These are phyloP conservation scores for Daldinia eschscholtzii DNA, from an alignment of 2,329 filamentous ascomycete genomes.

Conservation along the genomic window DNA sequence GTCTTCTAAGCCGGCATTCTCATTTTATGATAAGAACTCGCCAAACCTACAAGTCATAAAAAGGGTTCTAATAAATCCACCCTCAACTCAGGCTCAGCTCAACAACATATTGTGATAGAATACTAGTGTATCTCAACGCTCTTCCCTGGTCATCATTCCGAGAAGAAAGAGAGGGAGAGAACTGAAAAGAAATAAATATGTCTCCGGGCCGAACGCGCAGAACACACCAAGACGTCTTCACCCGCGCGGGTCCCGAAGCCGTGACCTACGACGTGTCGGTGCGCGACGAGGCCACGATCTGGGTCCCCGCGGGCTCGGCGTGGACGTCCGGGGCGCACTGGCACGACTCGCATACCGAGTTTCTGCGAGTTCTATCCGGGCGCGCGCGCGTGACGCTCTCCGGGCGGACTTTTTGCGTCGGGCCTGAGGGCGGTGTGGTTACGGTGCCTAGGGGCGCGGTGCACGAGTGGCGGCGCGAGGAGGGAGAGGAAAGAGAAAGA, in stretches of 20 bases:
- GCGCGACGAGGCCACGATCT: constrained; percentile 57
- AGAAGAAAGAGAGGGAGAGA: not conserved
- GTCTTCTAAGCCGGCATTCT: too few relatives aligned
- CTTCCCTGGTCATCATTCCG: too few relatives aligned
- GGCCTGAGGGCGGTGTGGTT: constrained; percentile 49
- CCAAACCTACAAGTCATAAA: too few relatives aligned
- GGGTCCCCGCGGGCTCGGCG: constrained; percentile 57
- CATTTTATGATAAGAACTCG: not conserved
- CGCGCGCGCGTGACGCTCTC: constrained; percentile 42
- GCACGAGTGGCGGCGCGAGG: constrained; percentile 62
- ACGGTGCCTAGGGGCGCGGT: constrained; percentile 54
- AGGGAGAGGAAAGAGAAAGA: constrained; percentile 45
- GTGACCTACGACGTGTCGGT: constrained; percentile 67
- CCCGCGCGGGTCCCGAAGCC: constrained; percentile 68
- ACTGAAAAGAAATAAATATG: not conserved
- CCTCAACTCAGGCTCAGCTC: too few relatives aligned
- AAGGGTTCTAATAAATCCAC: too few relatives aligned
- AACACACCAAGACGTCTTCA: constrained; percentile 34
- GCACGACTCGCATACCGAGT: constrained; percentile 62
- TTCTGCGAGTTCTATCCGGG: constrained; percentile 56
- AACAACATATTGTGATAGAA: too few relatives aligned
- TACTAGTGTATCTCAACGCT: too few relatives aligned
- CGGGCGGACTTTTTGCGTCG: constrained; percentile 52
- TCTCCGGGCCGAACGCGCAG: constrained; percentile 17
- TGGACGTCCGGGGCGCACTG: constrained; percentile 65